phyloP scores from a whole-genome alignment of 805 yeast genomes.

The Zygosaccharomyces rouxii region DNA sequence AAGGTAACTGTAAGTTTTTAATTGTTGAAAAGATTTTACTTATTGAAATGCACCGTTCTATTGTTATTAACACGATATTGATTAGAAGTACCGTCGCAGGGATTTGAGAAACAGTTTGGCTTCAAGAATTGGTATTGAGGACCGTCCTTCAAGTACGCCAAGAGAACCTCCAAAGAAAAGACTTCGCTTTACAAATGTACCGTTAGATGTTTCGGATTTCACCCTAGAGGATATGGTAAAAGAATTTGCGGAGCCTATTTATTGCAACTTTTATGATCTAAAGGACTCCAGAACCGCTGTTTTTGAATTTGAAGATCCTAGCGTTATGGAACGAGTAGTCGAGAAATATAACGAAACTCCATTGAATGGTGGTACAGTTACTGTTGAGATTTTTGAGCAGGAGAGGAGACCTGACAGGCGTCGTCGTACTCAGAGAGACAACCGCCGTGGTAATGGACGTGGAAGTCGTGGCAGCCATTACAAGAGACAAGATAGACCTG shows the following conservation, averaged over 20 bases:
- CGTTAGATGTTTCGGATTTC: conserved; percentile 31
- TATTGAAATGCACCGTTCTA: not conserved
- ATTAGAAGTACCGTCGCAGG: conserved; percentile 32
- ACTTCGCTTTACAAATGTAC: conserved; percentile 24
- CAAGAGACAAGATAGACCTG: conserved; percentile 7
- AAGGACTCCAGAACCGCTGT: conserved; percentile 31
- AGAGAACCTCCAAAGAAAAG: conserved; percentile 22
- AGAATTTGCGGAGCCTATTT: conserved; percentile 24
- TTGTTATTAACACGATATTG: conserved; percentile 3
- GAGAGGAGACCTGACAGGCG: conserved; percentile 13
- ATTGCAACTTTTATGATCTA: conserved; percentile 25
- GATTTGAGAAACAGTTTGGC: conserved; percentile 33
- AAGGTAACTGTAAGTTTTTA: conserved; percentile 20
- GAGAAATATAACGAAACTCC: conserved; percentile 25
- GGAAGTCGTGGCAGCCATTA: conserved; percentile 17
- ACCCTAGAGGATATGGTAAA: conserved; percentile 32
- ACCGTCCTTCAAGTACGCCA: not conserved
- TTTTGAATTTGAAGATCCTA: conserved; percentile 24
- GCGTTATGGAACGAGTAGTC: conserved; percentile 22
- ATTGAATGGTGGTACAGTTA: conserved; percentile 18
- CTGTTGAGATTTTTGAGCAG: conserved; percentile 23
- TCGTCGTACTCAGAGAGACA: conserved; percentile 4
- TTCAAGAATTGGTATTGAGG: conserved; percentile 23
- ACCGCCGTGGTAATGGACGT: conserved; percentile 8
- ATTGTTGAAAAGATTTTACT: not conserved